phyloP scores from a whole-genome alignment of 108 stramenopile genomes.

The Cyclotella choctawhatcheeana region DNA sequence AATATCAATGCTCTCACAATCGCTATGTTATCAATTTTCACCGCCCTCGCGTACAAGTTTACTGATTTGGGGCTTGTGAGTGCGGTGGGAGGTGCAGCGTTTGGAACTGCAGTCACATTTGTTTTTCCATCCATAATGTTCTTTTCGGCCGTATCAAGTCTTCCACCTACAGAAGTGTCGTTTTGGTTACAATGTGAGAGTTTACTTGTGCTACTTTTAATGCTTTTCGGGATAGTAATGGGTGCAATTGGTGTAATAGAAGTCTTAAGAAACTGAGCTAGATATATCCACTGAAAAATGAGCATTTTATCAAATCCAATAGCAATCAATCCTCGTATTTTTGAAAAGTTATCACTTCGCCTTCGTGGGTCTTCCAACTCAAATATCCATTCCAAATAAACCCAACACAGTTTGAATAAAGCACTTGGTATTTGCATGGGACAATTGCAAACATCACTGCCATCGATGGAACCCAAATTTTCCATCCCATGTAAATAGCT shows the following conservation, averaged over 20 bases:
- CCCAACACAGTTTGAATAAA: conserved; percentile 80
- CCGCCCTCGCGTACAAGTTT: conserved; percentile 44
- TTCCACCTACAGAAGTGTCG: background rate
- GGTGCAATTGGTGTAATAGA: conserved; percentile 9
- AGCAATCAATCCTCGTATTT: background rate
- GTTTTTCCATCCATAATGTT: conserved; percentile 91
- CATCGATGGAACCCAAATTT: conserved; percentile 85
- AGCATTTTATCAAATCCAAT: no score
- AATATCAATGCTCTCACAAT: conserved; percentile 62
- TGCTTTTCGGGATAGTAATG: conserved; percentile 23
- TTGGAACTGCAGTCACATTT: conserved; percentile 80
- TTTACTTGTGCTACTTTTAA: conserved; percentile 16
- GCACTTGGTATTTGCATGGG: conserved; percentile 78
- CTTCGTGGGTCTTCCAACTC: conserved; percentile 62
- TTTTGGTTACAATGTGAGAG: conserved; percentile 25
- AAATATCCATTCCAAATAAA: conserved; percentile 91
- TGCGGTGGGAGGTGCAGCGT: conserved; percentile 85
- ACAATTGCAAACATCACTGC: conserved; percentile 76
- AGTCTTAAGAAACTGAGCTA: background rate
- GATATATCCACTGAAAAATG: background rate
- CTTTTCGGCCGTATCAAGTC: conserved; percentile 7
- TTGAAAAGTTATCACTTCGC: conserved; percentile 7
- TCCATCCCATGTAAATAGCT: conserved; percentile 74
- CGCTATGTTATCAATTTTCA: conserved; percentile 50
- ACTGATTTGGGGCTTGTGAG: conserved; percentile 67